Base-by-base conservation (phyloP, 148 eudicot species). In the Gaultheria prostrata region DNA sequence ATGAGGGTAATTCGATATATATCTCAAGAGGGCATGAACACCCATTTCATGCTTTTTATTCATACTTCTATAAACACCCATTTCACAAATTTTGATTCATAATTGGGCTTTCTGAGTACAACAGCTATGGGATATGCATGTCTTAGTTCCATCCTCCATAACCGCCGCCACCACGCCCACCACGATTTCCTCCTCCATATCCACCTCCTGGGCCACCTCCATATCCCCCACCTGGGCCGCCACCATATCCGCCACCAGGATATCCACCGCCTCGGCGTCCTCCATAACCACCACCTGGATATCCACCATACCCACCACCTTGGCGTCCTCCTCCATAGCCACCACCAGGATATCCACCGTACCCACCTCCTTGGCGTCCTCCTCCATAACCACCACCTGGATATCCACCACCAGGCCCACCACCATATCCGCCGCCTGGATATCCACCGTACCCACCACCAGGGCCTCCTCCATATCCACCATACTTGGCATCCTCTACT, bases 401-500 rank as follows among this genome's bases (percentile, higher is more conserved):
- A 3, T 53, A 53, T 15, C 56, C 57, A 15, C 57, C 57, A 0
- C 57, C 57, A 3, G 57, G 7, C 1, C 21, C 6, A 15, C 57
- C 57, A 0, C 57, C 20, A 3, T 53, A 53, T 53, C 57, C 57
- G 0, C 49, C 49, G 49, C 49, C 10, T 7, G 2, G 46, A 4
- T 43, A 43, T 43, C 46, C 46, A 1, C 46, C 46, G 18, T 63
- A 63, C 8, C 24, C 33, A 8, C 35, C 72, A 4, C 20, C 32
- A 4, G 7, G 9, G 24, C n/a, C 3, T 13, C 59, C 59, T 54
- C 59, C 59, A 14, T 35, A 35, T 35, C 21, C 59, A 54, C 10
- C 18, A 17, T 54, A 54, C 18, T 65, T 67, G 43, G 59, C 76
- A 48, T 67, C 76, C 15, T 81, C 46, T 81, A 67, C 43, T 57